Conservation (phyloP, 192 early-diverging fungal species). For the Chytriomyces confervae region DNA sequence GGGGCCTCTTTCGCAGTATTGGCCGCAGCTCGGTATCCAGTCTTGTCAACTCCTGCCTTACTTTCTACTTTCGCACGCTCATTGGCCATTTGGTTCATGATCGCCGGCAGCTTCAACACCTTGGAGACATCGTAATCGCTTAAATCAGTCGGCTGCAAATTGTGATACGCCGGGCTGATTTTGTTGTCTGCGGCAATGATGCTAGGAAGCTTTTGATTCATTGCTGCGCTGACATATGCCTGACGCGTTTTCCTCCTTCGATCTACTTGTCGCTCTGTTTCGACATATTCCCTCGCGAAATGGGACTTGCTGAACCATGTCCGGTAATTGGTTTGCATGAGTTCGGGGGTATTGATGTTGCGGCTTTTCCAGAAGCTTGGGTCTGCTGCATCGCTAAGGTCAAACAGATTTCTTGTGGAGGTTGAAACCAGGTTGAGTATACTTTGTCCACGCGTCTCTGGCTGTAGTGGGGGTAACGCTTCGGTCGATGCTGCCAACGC, state of each 20-base stretch:
- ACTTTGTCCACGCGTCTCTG: not conserved
- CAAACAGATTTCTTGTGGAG: not conserved
- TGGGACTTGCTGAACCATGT: slow-evolving; percentile 47
- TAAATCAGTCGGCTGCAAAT: slow-evolving; percentile 1
- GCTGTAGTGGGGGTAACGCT: not conserved
- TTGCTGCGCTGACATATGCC: not conserved
- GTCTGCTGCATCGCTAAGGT: not conserved
- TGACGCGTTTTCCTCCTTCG: not conserved
- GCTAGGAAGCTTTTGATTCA: not conserved
- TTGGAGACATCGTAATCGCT: not conserved
- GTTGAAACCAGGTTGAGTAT: not conserved
- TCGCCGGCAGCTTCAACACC: not conserved
- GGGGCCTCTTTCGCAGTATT: slow-evolving; percentile 3
- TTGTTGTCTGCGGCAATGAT: not conserved
- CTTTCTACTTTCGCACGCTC: not conserved
- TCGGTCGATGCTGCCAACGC: too few species aligned
- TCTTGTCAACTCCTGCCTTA: not conserved
- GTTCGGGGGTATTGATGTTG: slow-evolving; percentile 12
- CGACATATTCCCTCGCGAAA: slow-evolving; percentile 25
- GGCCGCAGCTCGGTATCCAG: not conserved
- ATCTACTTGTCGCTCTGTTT: slow-evolving; percentile 9
- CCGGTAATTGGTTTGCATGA: slow-evolving; percentile 27
- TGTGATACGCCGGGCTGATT: slow-evolving; percentile 7
- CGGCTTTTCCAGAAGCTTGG: slow-evolving; percentile 5
- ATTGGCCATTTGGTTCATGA: not conserved